Conservation (phyloP, 441 rosid genomes). For the Gossypium davidsonii region DNA sequence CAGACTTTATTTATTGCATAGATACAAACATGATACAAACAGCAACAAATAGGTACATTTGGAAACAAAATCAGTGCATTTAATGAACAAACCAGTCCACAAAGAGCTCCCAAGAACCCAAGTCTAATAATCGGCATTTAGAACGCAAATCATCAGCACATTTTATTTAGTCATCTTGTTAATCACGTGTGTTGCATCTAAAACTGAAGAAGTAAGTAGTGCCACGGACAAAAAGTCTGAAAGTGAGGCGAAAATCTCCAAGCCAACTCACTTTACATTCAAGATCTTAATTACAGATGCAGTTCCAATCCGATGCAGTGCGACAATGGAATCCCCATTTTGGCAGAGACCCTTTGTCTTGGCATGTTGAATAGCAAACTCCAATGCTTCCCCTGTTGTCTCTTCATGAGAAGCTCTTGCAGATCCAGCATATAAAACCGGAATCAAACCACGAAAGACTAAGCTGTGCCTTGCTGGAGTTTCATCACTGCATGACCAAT, state of each 20-base stretch:
- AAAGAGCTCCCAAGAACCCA: background rate
- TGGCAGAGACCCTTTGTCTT: conserved; percentile 63
- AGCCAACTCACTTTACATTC: conserved; percentile 51
- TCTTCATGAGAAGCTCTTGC: conserved; percentile 80
- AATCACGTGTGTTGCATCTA: background rate
- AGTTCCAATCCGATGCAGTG: conserved; percentile 73
- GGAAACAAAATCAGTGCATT: background rate
- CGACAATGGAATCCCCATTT: conserved; percentile 78
- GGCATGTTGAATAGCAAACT: conserved; percentile 59
- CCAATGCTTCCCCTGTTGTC: conserved; percentile 79
- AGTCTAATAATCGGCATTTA: background rate
- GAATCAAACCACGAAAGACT: conserved; percentile 69
- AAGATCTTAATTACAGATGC: conserved; percentile 89
- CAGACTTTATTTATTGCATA: too few species aligned
- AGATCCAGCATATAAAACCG: conserved; percentile 71
- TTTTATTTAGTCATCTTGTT: background rate
- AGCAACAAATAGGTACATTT: background rate
- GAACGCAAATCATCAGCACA: background rate
- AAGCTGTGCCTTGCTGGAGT: conserved; percentile 91
- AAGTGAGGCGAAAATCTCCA: background rate
- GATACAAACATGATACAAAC: background rate
- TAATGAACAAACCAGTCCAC: background rate
- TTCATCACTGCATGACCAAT: conserved; percentile 88
- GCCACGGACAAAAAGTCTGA: background rate
- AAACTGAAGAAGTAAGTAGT: conserved; percentile 5